These are phyloP conservation scores for Saccharomycopsis fibuligera DNA, from an alignment of 805 yeast species.

Conservation along the genomic window DNA sequence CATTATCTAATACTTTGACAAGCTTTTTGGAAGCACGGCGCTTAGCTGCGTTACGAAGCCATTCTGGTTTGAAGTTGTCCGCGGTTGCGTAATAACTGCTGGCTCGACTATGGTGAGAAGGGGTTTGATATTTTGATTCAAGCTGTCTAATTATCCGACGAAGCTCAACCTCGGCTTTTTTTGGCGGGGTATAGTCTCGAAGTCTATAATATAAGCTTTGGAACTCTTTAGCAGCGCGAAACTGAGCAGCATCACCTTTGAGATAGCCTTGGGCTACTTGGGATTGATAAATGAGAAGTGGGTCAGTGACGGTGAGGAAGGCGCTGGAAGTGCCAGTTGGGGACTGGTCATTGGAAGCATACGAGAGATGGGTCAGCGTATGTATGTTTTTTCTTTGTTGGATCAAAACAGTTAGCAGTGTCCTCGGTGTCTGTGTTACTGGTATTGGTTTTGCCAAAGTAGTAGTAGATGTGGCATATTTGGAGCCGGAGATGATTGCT, in stretches of 20 bases:
- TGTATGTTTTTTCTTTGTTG: too few species aligned
- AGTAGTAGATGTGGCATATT: too few species aligned
- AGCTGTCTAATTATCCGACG: conserved; percentile 29
- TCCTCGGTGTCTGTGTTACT: too few species aligned
- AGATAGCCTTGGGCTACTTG: conserved; percentile 46
- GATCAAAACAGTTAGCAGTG: too few species aligned
- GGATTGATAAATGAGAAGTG: conserved; percentile 48
- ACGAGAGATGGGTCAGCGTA: too few species aligned
- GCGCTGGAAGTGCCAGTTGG: too few species aligned
- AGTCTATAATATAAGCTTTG: conserved; percentile 54
- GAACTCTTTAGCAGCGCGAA: conserved; percentile 56
- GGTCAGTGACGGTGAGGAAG: conserved; percentile 58
- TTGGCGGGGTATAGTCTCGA: conserved; percentile 48
- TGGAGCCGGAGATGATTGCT: too few species aligned
- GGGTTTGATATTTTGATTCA: conserved; percentile 24
- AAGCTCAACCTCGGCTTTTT: conserved; percentile 22
- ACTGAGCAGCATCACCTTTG: conserved; percentile 50
- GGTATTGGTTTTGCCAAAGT: too few species aligned
- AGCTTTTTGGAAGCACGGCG: conserved; percentile 25
- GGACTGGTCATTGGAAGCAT: too few species aligned
- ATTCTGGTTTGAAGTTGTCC: conserved; percentile 13
- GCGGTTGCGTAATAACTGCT: too few species aligned
- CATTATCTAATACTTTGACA: conserved; percentile 48
- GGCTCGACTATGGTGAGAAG: too few species aligned
- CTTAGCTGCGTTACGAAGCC: neutral